Evolutionary conservation across 768 basidiomycete genomes (phyloP).

Genomic region (Hortiboletus campestris): DNA sequence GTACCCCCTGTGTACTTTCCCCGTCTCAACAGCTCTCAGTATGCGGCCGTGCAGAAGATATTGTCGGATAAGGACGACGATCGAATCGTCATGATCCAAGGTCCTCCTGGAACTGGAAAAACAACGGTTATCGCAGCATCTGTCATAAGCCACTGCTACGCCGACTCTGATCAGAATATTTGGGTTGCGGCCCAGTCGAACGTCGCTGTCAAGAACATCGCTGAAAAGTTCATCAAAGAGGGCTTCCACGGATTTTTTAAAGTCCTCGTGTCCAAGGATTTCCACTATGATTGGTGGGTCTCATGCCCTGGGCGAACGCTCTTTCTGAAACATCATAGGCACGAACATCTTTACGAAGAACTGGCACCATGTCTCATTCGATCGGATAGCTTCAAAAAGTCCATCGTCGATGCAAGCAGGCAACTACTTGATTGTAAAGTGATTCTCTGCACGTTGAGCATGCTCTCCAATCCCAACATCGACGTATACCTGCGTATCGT

Average conservation of each 20-base stretch:
- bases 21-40: conserved; percentile 30
- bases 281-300: conserved; percentile 45
- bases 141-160: conserved; percentile 23
- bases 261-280: conserved; percentile 45
- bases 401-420: conserved; percentile 16
- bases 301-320: background rate
- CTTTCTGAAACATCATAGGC: conserved; percentile 33
- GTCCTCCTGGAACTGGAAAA: conserved; percentile 46
- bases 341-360: conserved; percentile 47
- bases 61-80: conserved; percentile 1
- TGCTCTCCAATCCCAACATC: conserved; percentile 36
- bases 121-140: conserved; percentile 42
- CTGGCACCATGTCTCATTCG: conserved; percentile 37
- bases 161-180: conserved; percentile 17
- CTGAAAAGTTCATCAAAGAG: conserved; percentile 40
- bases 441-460: conserved; percentile 48
- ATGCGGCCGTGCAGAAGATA: conserved; percentile 17
- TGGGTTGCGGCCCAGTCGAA: conserved; percentile 51
- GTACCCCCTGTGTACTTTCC: background rate
- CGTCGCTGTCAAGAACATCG: conserved; percentile 54
- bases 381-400: conserved; percentile 30
- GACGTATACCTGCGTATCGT: conserved; percentile 21
- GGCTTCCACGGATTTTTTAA: conserved; percentile 39
- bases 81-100: conserved; percentile 30
- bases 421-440: conserved; percentile 33